phyloP scores from a whole-genome alignment of 768 basidiomycete genomes.

The Suillus spraguei region DNA sequence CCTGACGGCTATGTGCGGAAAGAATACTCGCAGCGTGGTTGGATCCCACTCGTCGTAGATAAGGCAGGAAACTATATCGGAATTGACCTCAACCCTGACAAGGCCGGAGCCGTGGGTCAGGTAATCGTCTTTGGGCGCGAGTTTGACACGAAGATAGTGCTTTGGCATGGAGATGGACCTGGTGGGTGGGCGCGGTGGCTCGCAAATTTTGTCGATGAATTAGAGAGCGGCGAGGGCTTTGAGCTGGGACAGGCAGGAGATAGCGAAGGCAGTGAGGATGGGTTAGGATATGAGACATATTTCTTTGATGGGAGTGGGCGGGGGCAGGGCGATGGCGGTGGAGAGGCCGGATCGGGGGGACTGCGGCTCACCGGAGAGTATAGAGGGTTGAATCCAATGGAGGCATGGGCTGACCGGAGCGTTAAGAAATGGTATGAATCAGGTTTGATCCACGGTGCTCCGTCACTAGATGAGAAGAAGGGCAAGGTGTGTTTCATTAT shows the following conservation, averaged over 20 bases:
- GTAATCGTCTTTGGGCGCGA: slow-evolving; percentile 99
- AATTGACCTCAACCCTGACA: slow-evolving; percentile 87
- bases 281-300: slow-evolving; percentile 84
- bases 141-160: slow-evolving; percentile 96
- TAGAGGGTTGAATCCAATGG: slow-evolving; percentile 88
- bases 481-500: slow-evolving; percentile 46
- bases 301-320: slow-evolving; percentile 81
- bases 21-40: slow-evolving; percentile 92
- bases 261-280: slow-evolving; percentile 80
- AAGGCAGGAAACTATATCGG: slow-evolving; percentile 97
- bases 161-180: slow-evolving; percentile 89
- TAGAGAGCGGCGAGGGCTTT: slow-evolving; percentile 88
- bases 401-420: slow-evolving; percentile 92
- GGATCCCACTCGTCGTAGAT: slow-evolving; percentile 95
- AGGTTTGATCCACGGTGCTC: slow-evolving; percentile 62
- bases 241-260: slow-evolving; percentile 68
- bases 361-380: slow-evolving; percentile 84
- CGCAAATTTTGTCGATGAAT: slow-evolving; percentile 85
- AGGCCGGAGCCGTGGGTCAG: slow-evolving; percentile 78
- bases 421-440: slow-evolving; percentile 83
- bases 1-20: slow-evolving; percentile 88
- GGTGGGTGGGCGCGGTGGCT: slow-evolving; percentile 97
- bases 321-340: slow-evolving; percentile 78
- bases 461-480: slow-evolving; percentile 45
- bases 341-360: slow-evolving; percentile 70